These are phyloP conservation scores for Apiotrichum veenhuisii DNA, from an alignment of 1,284 basidiomycete genomes.

Conservation along the genomic window DNA sequence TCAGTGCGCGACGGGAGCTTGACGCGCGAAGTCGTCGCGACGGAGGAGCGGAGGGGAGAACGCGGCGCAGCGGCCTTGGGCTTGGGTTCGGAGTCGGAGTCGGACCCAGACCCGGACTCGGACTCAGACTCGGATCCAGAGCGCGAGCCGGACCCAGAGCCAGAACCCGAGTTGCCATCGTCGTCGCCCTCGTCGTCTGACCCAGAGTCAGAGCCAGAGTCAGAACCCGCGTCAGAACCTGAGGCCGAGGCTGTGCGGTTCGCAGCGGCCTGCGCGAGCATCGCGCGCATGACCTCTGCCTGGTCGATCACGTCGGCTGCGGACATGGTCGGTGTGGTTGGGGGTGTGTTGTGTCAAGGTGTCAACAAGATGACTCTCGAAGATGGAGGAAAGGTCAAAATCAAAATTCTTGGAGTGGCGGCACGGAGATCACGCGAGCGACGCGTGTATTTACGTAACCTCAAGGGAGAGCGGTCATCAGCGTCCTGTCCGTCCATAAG, in stretches of 20 bases:
- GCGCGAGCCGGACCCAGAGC: not conserved
- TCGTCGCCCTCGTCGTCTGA: slow-evolving; percentile 5
- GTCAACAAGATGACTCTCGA: not conserved
- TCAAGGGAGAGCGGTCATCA: no score
- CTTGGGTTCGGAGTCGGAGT: not conserved
- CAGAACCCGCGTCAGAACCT: slow-evolving; percentile 2
- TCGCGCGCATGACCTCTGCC: slow-evolving; percentile 38
- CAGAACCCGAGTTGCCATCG: slow-evolving; percentile 3
- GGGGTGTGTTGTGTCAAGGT: not conserved
- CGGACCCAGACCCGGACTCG: not conserved
- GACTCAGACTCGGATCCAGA: not conserved
- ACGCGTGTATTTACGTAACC: no score
- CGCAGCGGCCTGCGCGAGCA: slow-evolving; percentile 46
- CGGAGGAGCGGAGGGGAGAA: slow-evolving; percentile 6
- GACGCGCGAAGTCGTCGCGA: slow-evolving; percentile 27
- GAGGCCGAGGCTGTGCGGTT: slow-evolving; percentile 5
- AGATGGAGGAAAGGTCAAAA: no score
- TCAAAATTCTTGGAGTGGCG: no score
- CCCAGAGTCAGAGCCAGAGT: slow-evolving; percentile 14
- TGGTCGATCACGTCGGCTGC: slow-evolving; percentile 30
- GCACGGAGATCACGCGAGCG: no score
- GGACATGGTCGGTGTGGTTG: slow-evolving; percentile 1
- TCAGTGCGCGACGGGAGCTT: slow-evolving; percentile 19
- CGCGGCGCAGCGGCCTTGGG: not conserved
- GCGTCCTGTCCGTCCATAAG: no score